These are phyloP conservation scores for Yamadazyma atmosphaerica DNA, from an alignment of 1,139 yeast genomes.

Conservation along the genomic window DNA sequence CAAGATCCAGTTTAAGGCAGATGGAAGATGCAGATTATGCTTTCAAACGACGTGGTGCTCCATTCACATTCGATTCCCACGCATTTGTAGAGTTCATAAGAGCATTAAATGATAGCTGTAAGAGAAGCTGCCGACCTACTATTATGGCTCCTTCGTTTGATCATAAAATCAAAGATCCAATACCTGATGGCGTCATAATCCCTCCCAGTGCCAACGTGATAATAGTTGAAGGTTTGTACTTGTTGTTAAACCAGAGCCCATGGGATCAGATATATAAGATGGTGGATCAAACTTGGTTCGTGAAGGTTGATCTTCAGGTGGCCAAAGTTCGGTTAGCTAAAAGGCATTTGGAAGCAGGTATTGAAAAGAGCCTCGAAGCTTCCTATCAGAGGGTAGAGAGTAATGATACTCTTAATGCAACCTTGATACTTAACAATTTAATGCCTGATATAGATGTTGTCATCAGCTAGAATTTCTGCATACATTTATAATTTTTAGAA, in stretches of 20 bases:
- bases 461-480: too few species aligned
- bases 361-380: slow-evolving; percentile 52
- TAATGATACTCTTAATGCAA: slow-evolving; percentile 73
- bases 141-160: slow-evolving; percentile 70
- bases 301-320: slow-evolving; percentile 41
- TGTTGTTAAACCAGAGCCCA: slow-evolving; percentile 46
- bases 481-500: too few species aligned
- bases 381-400: slow-evolving; percentile 64
- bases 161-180: slow-evolving; percentile 70
- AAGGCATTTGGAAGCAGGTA: slow-evolving; percentile 75
- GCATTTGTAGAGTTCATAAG: slow-evolving; percentile 29
- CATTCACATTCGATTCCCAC: slow-evolving; percentile 74
- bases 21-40: slow-evolving; percentile 61
- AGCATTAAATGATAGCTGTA: slow-evolving; percentile 17
- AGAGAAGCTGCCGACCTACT: slow-evolving; percentile 22
- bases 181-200: slow-evolving; percentile 49
- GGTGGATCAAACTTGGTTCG: slow-evolving; percentile 47
- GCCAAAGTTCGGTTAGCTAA: slow-evolving; percentile 62
- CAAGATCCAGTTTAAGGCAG: slow-evolving; percentile 51
- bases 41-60: slow-evolving; percentile 73
- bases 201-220: slow-evolving; percentile 47
- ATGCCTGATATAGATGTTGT: slow-evolving; percentile 6
- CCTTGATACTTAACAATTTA: slow-evolving; percentile 33
- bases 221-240: slow-evolving; percentile 66
- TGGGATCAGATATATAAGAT: slow-evolving; percentile 48